phyloP scores from a whole-genome alignment of 2,329 filamentous ascomycete genomes.

The Talaromyces sp. region DNA sequence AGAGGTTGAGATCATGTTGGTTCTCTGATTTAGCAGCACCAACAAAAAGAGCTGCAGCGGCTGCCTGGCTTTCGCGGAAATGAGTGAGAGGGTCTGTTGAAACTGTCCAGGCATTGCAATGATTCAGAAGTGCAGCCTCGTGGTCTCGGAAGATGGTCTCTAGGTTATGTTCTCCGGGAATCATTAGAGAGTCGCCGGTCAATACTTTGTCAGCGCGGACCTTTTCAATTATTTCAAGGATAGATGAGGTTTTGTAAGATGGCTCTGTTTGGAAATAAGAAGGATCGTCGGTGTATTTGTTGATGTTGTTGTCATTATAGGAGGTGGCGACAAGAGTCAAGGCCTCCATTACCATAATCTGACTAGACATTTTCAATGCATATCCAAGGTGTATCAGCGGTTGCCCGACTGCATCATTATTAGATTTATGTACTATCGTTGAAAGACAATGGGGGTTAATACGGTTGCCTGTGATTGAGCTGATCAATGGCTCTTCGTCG shows the following conservation, averaged over 20 bases:
- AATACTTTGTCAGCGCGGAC: constrained; percentile 66
- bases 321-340: constrained; percentile 62
- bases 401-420: constrained; percentile 62
- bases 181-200: constrained; percentile 55
- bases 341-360: constrained; percentile 83
- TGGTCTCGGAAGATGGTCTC: constrained; percentile 61
- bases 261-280: constrained; percentile 60
- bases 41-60: constrained; percentile 43
- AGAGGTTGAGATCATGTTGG: constrained; percentile 75
- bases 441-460: constrained; percentile 30
- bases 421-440: constrained; percentile 13
- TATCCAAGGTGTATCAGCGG: constrained; percentile 95
- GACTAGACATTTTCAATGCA: constrained; percentile 79
- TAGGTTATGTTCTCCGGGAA: constrained; percentile 57
- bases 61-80: constrained; percentile 63
- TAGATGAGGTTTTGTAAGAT: constrained; percentile 54
- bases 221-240: constrained; percentile 64
- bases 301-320: constrained; percentile 48
- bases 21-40: constrained; percentile 29
- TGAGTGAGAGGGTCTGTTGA: constrained; percentile 59
- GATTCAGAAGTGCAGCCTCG: constrained; percentile 67
- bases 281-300: constrained; percentile 63
- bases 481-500: constrained; percentile 66
- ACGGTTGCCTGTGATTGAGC: constrained; percentile 74
- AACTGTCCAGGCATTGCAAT: constrained; percentile 86